Evolutionary conservation across 805 yeast genomes (phyloP).

Genomic region (Lipomyces yamanashiensis): DNA sequence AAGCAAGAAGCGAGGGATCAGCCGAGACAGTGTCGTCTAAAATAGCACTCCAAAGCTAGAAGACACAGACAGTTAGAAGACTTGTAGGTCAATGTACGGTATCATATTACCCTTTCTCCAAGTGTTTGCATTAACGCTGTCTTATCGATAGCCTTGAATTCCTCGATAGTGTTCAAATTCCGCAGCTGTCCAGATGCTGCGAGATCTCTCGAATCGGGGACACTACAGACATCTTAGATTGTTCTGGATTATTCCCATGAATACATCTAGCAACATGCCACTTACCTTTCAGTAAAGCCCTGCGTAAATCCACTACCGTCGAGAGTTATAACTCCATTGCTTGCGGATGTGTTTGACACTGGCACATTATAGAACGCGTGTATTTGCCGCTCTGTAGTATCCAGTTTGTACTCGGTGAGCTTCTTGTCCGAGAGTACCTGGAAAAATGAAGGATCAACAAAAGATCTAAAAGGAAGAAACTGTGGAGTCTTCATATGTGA

Average conservation of each 20-base stretch:
- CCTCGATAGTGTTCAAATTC: constrained; percentile 84
- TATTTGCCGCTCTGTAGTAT: constrained; percentile 52
- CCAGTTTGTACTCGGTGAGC: constrained; percentile 72
- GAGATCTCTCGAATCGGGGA: constrained; percentile 14
- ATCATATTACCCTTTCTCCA: constrained; percentile 43
- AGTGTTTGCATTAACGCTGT: constrained; percentile 54
- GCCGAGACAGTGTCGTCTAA: constrained; percentile 45
- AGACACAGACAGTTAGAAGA: neutral
- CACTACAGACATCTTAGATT: neutral
- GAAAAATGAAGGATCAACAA: constrained; percentile 87
- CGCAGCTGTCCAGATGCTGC: constrained; percentile 50
- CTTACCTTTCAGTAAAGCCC: neutral
- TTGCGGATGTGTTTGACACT: constrained; percentile 33
- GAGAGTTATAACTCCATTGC: constrained; percentile 39
- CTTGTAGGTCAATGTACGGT: neutral
- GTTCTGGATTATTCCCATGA: neutral
- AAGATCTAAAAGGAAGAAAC: constrained; percentile 59
- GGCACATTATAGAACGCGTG: constrained; percentile 48
- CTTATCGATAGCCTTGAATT: constrained; percentile 75
- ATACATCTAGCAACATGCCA: neutral
- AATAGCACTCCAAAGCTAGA: constrained; percentile 40
- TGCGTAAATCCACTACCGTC: constrained; percentile 37
- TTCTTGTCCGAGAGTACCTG: constrained; percentile 72
- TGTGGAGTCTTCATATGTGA: neutral
- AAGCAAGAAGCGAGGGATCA: constrained; percentile 50